Percentiles rank a stretch among this genome's conserved stretches.
phyloP scores from a whole-genome alignment of 371 early-diverging fungal genomes.

The Syncephalastrum monosporum region DNA sequence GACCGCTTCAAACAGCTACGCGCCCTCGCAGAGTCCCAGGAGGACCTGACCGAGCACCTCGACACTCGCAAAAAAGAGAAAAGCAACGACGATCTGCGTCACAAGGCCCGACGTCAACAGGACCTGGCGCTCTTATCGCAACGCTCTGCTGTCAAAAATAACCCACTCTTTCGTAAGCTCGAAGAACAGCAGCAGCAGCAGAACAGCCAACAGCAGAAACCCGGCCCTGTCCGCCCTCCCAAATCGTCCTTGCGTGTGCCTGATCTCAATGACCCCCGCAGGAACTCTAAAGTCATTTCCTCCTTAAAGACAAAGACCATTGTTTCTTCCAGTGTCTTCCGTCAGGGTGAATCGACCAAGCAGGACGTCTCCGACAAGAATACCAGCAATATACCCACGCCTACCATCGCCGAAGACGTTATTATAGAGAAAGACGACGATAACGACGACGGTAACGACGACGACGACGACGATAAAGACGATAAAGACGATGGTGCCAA shows the following conservation, averaged over 20 bases:
- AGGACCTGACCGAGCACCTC: conserved; percentile 7
- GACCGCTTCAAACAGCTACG: conserved; percentile 14
- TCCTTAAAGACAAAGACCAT: conserved; percentile 18
- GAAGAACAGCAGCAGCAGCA: conserved; percentile 20
- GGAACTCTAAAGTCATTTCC: conserved; percentile 18
- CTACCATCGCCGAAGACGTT: not conserved
- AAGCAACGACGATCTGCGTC: conserved; percentile 11
- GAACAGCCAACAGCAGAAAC: not conserved
- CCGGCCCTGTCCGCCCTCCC: not conserved
- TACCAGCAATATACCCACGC: conserved; percentile 1
- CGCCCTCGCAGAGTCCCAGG: conserved; percentile 9
- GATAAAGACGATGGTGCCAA: not conserved
- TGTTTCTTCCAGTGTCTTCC: conserved; percentile 21
- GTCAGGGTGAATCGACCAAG: conserved; percentile 6
- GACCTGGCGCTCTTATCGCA: conserved; percentile 22
- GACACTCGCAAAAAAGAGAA: conserved; percentile 9
- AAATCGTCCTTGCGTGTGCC: conserved; percentile 1
- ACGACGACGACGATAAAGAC: not conserved
- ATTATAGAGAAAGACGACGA: not conserved
- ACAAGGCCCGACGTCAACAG: conserved; percentile 17
- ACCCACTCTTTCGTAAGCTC: conserved; percentile 33
- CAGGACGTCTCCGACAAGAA: conserved; percentile 3
- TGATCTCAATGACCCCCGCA: not conserved
- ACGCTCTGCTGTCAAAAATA: conserved; percentile 33
- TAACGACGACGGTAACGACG: not conserved